These are phyloP conservation scores for Claviceps lovelessii DNA, from an alignment of 2,329 filamentous ascomycete genomes.

Conservation along the genomic window DNA sequence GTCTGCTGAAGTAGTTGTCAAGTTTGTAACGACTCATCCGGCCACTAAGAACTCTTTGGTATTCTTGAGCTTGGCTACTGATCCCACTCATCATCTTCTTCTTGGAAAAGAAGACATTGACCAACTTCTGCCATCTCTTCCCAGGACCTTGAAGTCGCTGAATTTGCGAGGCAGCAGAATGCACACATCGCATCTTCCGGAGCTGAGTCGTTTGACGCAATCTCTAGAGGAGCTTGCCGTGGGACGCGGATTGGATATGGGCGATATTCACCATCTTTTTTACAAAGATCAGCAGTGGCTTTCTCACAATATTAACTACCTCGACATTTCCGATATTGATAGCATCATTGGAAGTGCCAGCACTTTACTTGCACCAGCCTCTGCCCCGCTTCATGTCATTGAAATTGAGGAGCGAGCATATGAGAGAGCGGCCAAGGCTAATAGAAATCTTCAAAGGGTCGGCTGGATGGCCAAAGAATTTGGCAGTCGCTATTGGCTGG, in stretches of 20 bases:
- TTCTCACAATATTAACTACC: conserved; percentile 52
- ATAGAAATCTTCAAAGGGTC: conserved; percentile 41
- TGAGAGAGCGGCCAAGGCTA: conserved; percentile 47
- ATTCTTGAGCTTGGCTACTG: conserved; percentile 59
- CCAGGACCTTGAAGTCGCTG: conserved; percentile 53
- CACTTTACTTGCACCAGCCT: conserved; percentile 41
- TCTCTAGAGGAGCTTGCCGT: conserved; percentile 62
- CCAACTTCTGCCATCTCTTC: conserved; percentile 50
- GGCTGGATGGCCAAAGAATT: conserved; percentile 63
- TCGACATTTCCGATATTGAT: conserved; percentile 55
- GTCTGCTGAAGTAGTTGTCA: conserved; percentile 49
- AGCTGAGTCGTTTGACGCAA: conserved; percentile 51
- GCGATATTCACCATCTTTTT: conserved; percentile 53
- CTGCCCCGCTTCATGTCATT: conserved; percentile 59
- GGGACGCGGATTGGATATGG: conserved; percentile 50
- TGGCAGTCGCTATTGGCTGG: conserved; percentile 51
- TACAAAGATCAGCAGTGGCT: conserved; percentile 30
- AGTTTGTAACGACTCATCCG: conserved; percentile 58
- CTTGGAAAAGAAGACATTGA: conserved; percentile 52
- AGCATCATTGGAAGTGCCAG: conserved; percentile 46
- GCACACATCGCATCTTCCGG: conserved; percentile 46
- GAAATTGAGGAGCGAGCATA: conserved; percentile 59
- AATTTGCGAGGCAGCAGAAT: conserved; percentile 65
- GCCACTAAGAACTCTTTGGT: conserved; percentile 49
- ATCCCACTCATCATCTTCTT: conserved; percentile 57